Evolutionary conservation across 805 yeast genomes (phyloP), one percentile per base, ranked within the genome.

Genomic region (Candida argentea): DNA sequence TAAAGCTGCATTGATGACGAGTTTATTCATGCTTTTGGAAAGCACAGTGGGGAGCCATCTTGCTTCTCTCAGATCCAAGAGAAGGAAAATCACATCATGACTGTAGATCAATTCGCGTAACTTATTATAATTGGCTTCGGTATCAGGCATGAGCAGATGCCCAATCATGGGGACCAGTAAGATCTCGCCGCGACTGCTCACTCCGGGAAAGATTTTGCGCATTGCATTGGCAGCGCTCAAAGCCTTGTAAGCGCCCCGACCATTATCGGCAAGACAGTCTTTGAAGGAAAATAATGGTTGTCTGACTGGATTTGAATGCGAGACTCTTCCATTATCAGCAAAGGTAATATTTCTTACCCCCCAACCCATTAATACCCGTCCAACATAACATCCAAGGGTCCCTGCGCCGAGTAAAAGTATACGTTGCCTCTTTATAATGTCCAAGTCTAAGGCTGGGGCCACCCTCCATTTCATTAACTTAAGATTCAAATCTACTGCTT

Each of bases 391-490:
- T 0, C 98, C 99, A 5, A 93, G 62, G 3, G 99, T 91, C 5
- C 99, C 99, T 0, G 97, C 82, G 0, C 99, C 99, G n/a, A 91
- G 64, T 10, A 91, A 57, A 24, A 91, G 53, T 21, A 87, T 79
- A 38, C 67, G 77, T 7, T 78, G 68, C 11, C 52, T 34, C 37
- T 72, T 69, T 14, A 91, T 60, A 2, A 55, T 46, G 5, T 82
- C 87, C 26, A 91, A 59, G 44, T 91, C 70, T 3, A 91, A 48
- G 6, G 73, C 67, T 0, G 98, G 97, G 0, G 83, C 85, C 11
- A 91, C 71, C 39, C 98, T 67, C 99, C 99, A 91, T 47, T 86
- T 85, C 98, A 91, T 91, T 25, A 91, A 60, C 55, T 84, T 83
- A 33, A 91, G 60, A 46, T 91, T 91, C 32, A 91, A 65, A 49